Conservation (phyloP, 2,329 filamentous ascomycete species). For the Phoma herbarum region DNA sequence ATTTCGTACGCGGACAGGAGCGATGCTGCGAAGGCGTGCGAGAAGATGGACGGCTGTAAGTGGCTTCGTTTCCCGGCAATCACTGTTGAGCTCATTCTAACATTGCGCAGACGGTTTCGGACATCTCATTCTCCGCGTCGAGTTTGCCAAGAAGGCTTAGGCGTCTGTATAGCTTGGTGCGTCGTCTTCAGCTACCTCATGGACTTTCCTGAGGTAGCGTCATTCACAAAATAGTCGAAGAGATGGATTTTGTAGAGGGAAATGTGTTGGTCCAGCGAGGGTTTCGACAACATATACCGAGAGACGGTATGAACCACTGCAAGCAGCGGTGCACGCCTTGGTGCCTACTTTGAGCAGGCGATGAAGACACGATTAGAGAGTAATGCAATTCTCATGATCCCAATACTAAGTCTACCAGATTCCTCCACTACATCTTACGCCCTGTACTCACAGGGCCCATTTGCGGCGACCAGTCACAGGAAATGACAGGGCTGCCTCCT, state of each 20-base stretch:
- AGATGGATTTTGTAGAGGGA: not conserved
- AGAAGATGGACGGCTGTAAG: conserved; percentile 95
- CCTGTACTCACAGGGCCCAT: not conserved
- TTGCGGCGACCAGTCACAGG: too few relatives aligned
- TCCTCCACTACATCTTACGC: not conserved
- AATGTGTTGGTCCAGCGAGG: not conserved
- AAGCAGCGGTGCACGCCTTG: not conserved
- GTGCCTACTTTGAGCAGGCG: not conserved
- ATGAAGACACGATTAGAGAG: conserved; percentile 12
- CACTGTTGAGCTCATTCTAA: conserved; percentile 26
- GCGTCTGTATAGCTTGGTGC: not conserved
- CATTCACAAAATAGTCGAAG: not conserved
- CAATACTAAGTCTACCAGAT: not conserved
- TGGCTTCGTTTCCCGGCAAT: conserved; percentile 25
- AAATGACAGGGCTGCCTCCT: too few relatives aligned
- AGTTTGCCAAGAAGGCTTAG: conserved; percentile 76
- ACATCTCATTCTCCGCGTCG: conserved; percentile 85
- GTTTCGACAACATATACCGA: not conserved
- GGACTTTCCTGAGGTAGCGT: not conserved
- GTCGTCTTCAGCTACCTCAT: not conserved
- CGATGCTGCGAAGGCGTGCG: conserved; percentile 91
- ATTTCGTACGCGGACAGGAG: conserved; percentile 92
- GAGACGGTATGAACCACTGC: not conserved
- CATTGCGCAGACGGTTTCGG: conserved; percentile 69
- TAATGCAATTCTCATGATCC: conserved; percentile 21